A percentile compares a stretch with the other conserved stretches of the same genome.
Conservation (phyloP, 169 alveolate genomes). For the Eimeria maxima region DNA sequence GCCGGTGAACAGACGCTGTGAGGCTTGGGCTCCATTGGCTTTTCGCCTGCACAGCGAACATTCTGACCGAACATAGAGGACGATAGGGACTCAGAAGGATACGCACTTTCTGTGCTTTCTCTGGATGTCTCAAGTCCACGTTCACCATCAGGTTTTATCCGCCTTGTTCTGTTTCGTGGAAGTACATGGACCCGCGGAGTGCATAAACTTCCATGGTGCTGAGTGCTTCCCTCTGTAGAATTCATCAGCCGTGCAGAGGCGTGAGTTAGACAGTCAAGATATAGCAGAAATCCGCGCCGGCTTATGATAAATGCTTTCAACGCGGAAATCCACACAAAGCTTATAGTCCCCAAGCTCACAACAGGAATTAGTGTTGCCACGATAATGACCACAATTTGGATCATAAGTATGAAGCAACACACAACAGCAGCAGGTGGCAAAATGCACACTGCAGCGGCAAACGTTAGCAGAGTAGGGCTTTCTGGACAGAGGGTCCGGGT, state of each 20-base stretch:
- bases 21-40: background rate
- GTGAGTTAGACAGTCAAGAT: slow-evolving; percentile 45
- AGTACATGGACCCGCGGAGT: background rate
- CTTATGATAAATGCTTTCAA: background rate
- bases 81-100: background rate
- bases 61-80: background rate
- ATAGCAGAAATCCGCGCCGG: slow-evolving; percentile 28
- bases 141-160: background rate
- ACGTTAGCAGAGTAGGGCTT: background rate
- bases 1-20: background rate
- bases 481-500: background rate
- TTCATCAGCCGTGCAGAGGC: slow-evolving; percentile 17
- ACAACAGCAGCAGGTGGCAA: slow-evolving; percentile 62
- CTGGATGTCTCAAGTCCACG: background rate
- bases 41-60: slow-evolving; percentile 5
- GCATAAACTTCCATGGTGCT: background rate
- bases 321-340: background rate
- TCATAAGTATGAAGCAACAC: background rate
- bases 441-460: slow-evolving; percentile 45
- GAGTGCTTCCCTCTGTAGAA: background rate
- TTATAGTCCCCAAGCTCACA: background rate
- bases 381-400: slow-evolving; percentile 43
- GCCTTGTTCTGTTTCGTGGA: background rate
- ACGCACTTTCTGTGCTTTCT: background rate
- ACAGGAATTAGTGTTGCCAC: slow-evolving; percentile 26